Evolutionary conservation across 805 yeast species (phyloP).

Genomic region (Wickerhamomyces strasburgensis): DNA sequence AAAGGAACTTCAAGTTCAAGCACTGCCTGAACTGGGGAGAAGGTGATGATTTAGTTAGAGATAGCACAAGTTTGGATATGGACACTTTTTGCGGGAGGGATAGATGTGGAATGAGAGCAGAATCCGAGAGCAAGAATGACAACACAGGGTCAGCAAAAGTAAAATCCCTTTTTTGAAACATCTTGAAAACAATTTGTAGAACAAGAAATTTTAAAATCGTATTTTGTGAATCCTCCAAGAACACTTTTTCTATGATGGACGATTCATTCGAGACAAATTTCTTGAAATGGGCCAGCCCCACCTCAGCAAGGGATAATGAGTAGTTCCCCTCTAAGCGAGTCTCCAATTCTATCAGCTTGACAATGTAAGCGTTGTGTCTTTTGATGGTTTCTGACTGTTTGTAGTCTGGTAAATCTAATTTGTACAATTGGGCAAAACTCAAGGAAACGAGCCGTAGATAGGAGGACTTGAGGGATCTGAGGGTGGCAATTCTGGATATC

Average conservation of each 20-base stretch:
- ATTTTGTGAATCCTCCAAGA: slow-evolving; percentile 1
- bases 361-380: slow-evolving; percentile 19
- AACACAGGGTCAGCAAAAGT: slow-evolving; percentile 4
- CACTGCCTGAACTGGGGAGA: slow-evolving; percentile 17
- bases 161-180: slow-evolving; percentile 16
- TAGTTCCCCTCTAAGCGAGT: slow-evolving; percentile 6
- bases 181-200: slow-evolving; percentile 19
- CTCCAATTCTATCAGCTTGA: slow-evolving; percentile 23
- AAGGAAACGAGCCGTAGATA: slow-evolving; percentile 20
- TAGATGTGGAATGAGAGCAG: slow-evolving; percentile 1
- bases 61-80: slow-evolving; percentile 15
- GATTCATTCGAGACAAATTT: not conserved
- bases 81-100: slow-evolving; percentile 12
- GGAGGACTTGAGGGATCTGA: slow-evolving; percentile 15
- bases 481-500: slow-evolving; percentile 8
- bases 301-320: slow-evolving; percentile 4
- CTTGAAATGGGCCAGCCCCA: slow-evolving; percentile 1
- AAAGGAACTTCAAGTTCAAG: slow-evolving; percentile 20
- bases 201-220: slow-evolving; percentile 16
- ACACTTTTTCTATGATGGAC: not conserved
- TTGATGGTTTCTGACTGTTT: slow-evolving; percentile 9
- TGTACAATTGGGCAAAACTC: slow-evolving; percentile 21
- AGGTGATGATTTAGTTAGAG: slow-evolving; percentile 17
- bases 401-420: slow-evolving; percentile 6
- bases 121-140: slow-evolving; percentile 12